Percentiles rank a stretch among this genome's conserved stretches.
Conservation (phyloP, 345 rosid species). For the Acer saccharum region DNA sequence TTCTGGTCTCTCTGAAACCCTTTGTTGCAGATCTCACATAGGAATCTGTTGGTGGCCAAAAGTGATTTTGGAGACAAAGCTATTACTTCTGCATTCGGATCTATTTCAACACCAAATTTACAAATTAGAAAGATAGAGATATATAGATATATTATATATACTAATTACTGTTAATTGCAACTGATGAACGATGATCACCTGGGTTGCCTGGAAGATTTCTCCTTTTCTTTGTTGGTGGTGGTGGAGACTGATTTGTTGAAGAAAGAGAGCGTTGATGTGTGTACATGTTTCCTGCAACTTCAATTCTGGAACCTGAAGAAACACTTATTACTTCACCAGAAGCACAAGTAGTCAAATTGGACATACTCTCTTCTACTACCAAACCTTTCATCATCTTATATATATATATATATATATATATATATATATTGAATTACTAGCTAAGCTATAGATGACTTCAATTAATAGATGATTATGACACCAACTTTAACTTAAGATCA, state of each 20-base stretch:
- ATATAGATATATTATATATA: neutral
- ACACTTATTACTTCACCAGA: conserved; percentile 69
- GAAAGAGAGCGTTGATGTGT: conserved; percentile 35
- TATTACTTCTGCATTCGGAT: conserved; percentile 62
- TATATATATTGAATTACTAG: too few species aligned
- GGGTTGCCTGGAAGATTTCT: conserved; percentile 66
- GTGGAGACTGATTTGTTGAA: conserved; percentile 42
- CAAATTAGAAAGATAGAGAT: too few species aligned
- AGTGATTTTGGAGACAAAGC: conserved; percentile 60
- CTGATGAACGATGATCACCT: conserved; percentile 30
- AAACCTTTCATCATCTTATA: conserved; percentile 25
- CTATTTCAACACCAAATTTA: conserved; percentile 30
- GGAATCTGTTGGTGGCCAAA: conserved; percentile 49
- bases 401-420: too few species aligned
- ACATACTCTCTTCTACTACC: conserved; percentile 54
- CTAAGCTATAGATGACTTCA: neutral
- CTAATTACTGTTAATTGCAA: neutral
- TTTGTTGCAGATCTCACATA: conserved; percentile 68
- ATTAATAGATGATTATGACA: conserved; percentile 18
- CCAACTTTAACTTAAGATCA: conserved; percentile 4
- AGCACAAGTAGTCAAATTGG: conserved; percentile 74
- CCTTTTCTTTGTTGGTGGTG: conserved; percentile 42
- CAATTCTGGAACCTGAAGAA: conserved; percentile 55
- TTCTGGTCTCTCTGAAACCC: conserved; percentile 72
- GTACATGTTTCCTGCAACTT: conserved; percentile 27